Base-by-base conservation (phyloP, 352 stramenopile genomes). In the Pythium graminicola region DNA sequence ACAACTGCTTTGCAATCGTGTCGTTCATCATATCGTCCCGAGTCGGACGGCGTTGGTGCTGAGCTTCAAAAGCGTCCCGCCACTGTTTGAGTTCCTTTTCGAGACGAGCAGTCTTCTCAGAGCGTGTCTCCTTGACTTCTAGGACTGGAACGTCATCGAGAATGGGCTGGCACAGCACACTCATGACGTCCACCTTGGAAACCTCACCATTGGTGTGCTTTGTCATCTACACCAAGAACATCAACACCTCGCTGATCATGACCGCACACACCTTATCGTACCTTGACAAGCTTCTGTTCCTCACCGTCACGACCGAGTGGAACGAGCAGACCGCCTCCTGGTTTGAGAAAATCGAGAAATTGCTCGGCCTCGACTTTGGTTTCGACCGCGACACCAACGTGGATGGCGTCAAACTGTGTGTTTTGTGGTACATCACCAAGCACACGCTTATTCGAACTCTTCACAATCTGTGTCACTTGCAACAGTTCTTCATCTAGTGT, bases 211-310 rank as follows among this genome's bases (percentile, higher is more conserved):
- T 60, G 8, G 23, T 28, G 49, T 67, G 55, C 55, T 90, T 93
- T 22, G 69, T 83, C 81, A 92, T 89, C 76, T 64, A 38, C 24
- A 16, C 26, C 11, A 49, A 8, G 9, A 29, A 49, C 38, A 24
- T 43, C 20, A 50, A 9, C 6, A 8, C 10, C 9, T n/a, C 43
- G 17, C n/a, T 11, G 16, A 51, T 23, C 33, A 29, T 22, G 14
- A 19, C 28, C 19, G 19, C 16, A 27, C 17, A 9, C 17, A 19
- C 16, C 29, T 35, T 13, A 20, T 3, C 41, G 0, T 42, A 89
- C 76, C 76, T 89, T 91, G 26, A 93, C 74, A 6, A 93, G 67
- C 52, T 89, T 88, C 53, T 93, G 83, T 53, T 92, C 81, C 14
- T 70, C 54, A 24, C 67, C 62, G 27, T 67, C 73, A 8, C 59